Base-by-base conservation (phyloP, 1,284 basidiomycete species). In the Moniliophthora roreri region DNA sequence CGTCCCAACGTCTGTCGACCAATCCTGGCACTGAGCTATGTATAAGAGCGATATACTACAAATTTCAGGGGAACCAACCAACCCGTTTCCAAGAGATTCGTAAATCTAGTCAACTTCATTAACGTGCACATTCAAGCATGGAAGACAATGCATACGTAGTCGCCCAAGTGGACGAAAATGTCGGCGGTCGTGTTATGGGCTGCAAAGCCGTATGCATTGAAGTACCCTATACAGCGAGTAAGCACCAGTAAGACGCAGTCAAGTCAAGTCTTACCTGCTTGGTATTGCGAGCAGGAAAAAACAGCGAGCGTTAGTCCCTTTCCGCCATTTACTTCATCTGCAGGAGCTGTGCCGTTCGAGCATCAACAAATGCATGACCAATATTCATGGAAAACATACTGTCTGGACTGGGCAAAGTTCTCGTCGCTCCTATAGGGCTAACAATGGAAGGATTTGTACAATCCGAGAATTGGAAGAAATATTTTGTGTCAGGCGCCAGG, bases 121-220 rank as follows among this genome's bases (percentile, higher is more conserved):
- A n/a, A 28, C 2, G 46, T 23, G 16, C 34, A 24, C 13, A 15
- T 36, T 40, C 13, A 23, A 34, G 24, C 36, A 34, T 11, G 10
- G 28, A 39, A 10, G 21, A 20, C 5, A 47, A 21, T 34, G n/a
- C 10, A 21, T 54, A 81, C 82, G 66, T 86, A 87, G 67, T 86
- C 84, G 11, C 84, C 85, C 23, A 87, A 73, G 60, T 87, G 85
- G 40, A 86, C 63, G 55, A 82, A 84, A 46, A 82, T 69, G 60
- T 87, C 84, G 2, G 82, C 75, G 23, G 73, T 72, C 10, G 80
- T 78, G 58, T 82, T 80, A 51, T 77, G 77, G 18, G 81, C 78
- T 1, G 82, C 82, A 45, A 79, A 73, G 8, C 80, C 79, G 63
- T 87, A 89, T 11, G 84, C 83, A 62, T 86, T 86, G 73, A 87